These are phyloP conservation scores for Clonostachys byssicola DNA, from an alignment of 2,329 filamentous ascomycete species.

Conservation along the genomic window DNA sequence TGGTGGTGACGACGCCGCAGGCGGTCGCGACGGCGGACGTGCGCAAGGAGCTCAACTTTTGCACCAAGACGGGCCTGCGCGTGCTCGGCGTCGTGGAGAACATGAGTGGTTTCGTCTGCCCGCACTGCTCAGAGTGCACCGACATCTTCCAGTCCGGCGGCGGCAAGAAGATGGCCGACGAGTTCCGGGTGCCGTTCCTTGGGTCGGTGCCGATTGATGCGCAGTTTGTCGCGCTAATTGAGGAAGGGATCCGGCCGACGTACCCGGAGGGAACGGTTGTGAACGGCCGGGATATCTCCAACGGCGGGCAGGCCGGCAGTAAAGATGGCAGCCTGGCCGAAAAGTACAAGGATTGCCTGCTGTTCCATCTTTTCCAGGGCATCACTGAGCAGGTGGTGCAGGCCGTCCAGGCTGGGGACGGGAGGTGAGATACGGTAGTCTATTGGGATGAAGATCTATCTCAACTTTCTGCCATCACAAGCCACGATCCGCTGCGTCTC, in stretches of 20 bases:
- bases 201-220: constrained; percentile 90
- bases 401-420: constrained; percentile 6
- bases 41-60: constrained; percentile 92
- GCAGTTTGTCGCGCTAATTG: constrained; percentile 82
- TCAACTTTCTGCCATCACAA: no score
- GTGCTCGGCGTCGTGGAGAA: constrained; percentile 93
- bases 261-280: constrained; percentile 67
- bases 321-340: constrained; percentile 48
- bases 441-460: no score
- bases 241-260: constrained; percentile 61
- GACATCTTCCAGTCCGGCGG: constrained; percentile 92
- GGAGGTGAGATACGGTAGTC: no score
- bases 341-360: constrained; percentile 70
- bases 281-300: constrained; percentile 50
- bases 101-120: constrained; percentile 90
- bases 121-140: constrained; percentile 77
- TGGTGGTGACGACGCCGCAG: constrained; percentile 94
- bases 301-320: constrained; percentile 7
- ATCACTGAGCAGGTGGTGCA: constrained; percentile 47
- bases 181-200: constrained; percentile 80
- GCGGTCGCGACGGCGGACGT: constrained; percentile 92
- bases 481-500: no score
- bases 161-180: constrained; percentile 81
- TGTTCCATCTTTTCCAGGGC: constrained; percentile 62
- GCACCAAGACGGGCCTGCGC: constrained; percentile 73